Evolutionary conservation across 495 filamentous ascomycete genomes (phyloP).

Genomic region (Podospora didyma): DNA sequence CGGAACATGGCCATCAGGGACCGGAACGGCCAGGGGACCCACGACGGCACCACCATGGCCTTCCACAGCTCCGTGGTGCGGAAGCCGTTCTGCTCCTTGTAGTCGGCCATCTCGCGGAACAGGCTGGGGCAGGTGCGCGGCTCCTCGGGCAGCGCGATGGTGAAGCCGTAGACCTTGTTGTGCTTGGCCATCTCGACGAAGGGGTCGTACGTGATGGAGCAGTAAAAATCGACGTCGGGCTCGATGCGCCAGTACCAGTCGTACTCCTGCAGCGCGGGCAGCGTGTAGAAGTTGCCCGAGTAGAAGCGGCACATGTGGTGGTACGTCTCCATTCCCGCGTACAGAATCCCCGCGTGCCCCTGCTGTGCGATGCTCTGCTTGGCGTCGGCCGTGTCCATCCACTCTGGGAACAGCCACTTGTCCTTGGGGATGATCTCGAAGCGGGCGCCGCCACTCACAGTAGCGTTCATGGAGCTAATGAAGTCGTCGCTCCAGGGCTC

Average conservation of each 20-base stretch:
- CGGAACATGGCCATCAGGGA: conserved; percentile 32
- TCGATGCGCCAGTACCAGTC: conserved; percentile 56
- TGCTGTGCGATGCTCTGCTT: conserved; percentile 81
- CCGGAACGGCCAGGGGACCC: conserved; percentile 38
- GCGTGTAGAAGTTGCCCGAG: conserved; percentile 71
- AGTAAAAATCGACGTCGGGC: conserved; percentile 49
- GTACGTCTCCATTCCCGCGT: conserved; percentile 98
- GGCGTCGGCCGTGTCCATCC: conserved; percentile 77
- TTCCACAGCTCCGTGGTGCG: conserved; percentile 34
- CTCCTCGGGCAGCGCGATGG: conserved; percentile 49
- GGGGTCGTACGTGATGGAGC: conserved; percentile 53
- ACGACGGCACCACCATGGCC: conserved; percentile 34
- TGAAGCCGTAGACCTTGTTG: conserved; percentile 50
- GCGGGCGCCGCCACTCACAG: conserved; percentile 77
- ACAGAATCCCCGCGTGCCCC: conserved; percentile 86
- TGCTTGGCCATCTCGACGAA: conserved; percentile 51
- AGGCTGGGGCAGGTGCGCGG: conserved; percentile 45
- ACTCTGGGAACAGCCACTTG: conserved; percentile 92
- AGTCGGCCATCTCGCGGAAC: conserved; percentile 43
- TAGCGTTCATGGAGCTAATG: conserved; percentile 74
- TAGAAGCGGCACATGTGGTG: conserved; percentile 98
- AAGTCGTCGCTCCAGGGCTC: conserved; percentile 82
- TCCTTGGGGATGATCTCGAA: conserved; percentile 67
- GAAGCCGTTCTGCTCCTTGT: conserved; percentile 32
- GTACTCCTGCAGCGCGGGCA: conserved; percentile 39